Percentiles rank a stretch among this genome's conserved stretches.
Conservation (phyloP, 2,329 filamentous ascomycete genomes). For the Tolypocladium tropicale region DNA sequence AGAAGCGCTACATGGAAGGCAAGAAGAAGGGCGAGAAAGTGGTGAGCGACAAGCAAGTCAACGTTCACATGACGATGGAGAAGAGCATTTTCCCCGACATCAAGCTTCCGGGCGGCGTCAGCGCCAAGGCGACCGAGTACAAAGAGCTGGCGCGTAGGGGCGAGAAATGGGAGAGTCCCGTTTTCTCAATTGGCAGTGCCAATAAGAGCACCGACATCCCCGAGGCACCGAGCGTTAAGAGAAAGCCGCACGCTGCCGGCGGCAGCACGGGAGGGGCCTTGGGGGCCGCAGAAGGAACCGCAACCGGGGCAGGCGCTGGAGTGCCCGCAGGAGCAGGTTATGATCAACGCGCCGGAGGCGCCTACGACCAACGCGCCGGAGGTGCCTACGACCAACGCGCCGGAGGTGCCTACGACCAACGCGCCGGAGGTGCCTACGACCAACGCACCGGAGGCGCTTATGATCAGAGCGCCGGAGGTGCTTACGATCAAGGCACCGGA, state of each 20-base stretch:
- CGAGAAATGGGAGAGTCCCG: slow-evolving; percentile 86
- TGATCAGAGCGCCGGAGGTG: too few relatives aligned
- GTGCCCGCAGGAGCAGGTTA: too few relatives aligned
- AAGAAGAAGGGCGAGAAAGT: slow-evolving; percentile 64
- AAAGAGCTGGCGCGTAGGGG: slow-evolving; percentile 79
- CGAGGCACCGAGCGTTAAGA: slow-evolving; percentile 36
- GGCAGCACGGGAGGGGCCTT: slow-evolving; percentile 5
- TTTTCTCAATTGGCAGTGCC: slow-evolving; percentile 80
- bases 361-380: background rate
- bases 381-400: background rate
- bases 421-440: background rate
- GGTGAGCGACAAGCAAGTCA: slow-evolving; percentile 57
- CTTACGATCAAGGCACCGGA: too few relatives aligned
- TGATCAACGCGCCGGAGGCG: too few relatives aligned
- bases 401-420: background rate
- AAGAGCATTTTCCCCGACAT: slow-evolving; percentile 87
- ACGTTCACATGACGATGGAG: slow-evolving; percentile 51
- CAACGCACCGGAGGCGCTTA: background rate
- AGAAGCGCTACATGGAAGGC: slow-evolving; percentile 62
- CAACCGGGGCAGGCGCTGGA: too few relatives aligned
- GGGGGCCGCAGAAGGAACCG: background rate
- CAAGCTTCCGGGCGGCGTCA: slow-evolving; percentile 71
- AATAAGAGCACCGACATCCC: slow-evolving; percentile 65
- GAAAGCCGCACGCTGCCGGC: slow-evolving; percentile 26
- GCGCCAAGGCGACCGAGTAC: slow-evolving; percentile 89